phyloP scores from a whole-genome alignment of 78 protist species.

The Cavenderia fasciculata region DNA sequence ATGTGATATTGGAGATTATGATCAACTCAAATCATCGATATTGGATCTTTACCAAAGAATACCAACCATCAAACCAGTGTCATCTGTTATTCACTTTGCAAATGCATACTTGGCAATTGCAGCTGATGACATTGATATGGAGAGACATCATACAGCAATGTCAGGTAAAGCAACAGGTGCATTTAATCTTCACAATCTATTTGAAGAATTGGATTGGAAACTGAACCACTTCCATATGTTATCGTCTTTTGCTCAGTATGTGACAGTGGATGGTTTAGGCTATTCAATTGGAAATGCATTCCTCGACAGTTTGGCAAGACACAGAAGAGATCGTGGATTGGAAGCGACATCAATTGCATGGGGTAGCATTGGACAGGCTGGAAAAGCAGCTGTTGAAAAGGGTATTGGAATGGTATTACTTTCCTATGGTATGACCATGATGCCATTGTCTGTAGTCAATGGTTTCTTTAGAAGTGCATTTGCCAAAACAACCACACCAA shows the following conservation, averaged over 20 bases:
- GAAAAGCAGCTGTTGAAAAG: neutral
- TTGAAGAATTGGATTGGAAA: neutral
- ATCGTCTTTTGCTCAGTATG: neutral
- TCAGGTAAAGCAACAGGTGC: conserved; percentile 30
- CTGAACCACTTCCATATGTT: conserved; percentile 5
- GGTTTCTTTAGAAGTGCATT: too few relatives aligned
- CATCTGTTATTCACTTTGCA: conserved; percentile 26
- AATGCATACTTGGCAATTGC: neutral
- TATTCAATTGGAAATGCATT: conserved; percentile 10
- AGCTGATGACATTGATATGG: neutral
- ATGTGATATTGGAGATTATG: too few relatives aligned
- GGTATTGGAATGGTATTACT: too few relatives aligned
- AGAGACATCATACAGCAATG: too few relatives aligned
- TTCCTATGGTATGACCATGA: too few relatives aligned
- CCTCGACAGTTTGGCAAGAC: conserved; percentile 10
- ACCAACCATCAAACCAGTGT: neutral
- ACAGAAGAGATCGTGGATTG: conserved; percentile 4
- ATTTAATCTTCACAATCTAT: neutral
- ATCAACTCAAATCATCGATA: too few relatives aligned
- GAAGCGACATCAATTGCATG: neutral
- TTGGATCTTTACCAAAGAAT: too few relatives aligned
- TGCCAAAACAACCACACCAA: too few relatives aligned
- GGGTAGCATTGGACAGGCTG: conserved; percentile 2
- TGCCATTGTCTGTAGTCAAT: too few relatives aligned
- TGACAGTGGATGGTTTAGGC: neutral